Evolutionary conservation across 805 yeast species (phyloP), one percentile per base, ranked within the genome.

Genomic region (Saturnispora bothae): DNA sequence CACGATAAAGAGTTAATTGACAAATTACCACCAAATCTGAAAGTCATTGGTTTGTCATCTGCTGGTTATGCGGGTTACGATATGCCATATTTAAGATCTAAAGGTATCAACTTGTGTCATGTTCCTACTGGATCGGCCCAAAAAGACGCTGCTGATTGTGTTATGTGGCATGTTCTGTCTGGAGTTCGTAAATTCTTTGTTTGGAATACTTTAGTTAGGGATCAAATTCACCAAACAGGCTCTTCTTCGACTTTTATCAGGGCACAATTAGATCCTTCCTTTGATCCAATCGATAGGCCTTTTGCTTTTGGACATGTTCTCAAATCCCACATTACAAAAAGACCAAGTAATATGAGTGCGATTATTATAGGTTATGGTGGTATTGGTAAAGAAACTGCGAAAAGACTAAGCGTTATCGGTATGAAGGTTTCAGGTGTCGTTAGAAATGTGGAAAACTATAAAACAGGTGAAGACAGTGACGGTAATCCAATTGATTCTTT

Each of bases 131-230:
- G 65, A 28, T 75, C 80, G 0, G 39, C 18, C 7, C 36, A 36
- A 27, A 73, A 82, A 1, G 78, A 81, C 13, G 94, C 83, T 20
- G 82, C 88, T 3, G 94, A 83, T 45, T 59, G 77, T 41, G 89
- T 78, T 3, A 58, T 80, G 32, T 68, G 61, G 49, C 65, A 77
- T 46, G 61, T 81, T 0, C 53, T 82, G 41, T 66, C 74, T 28
- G 68, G 75, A 17, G 78, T 78, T 60, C 65, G 92, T 45, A 66
- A 68, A 54, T 72, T 73, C 42, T 54, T 66, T 1, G 55, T 66
- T 33, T 71, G 72, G 52, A 72, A 70, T 41, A 50, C 53, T 2
- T 53, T 52, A 5, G 43, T 50, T n/a, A 57, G 54, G 44, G 26
- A 21, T 16, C 19, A 21, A 15, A 14, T 28, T 2, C 48, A 70